Base-by-base conservation (phyloP, 1,284 basidiomycete species). In the Irpex lacteus region DNA sequence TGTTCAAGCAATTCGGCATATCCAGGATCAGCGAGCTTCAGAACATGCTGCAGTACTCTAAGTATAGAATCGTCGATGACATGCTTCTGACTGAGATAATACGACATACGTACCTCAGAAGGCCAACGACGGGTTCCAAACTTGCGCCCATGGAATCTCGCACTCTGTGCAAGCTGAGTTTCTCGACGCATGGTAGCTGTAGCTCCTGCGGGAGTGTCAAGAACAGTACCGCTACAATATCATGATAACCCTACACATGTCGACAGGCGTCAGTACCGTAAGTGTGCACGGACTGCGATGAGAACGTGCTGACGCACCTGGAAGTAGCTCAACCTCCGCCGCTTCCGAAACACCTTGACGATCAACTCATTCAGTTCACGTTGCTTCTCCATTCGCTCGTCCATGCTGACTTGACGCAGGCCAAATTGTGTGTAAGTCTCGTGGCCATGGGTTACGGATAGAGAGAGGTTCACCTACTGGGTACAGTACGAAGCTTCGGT, bases 91-190 rank as follows among this genome's bases (percentile, higher is more conserved):
- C 6, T 36, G 13, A 9, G 6, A 38, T 40, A 44, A 13, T 36
- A 36, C 4, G n/a, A 4, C 69, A 80, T 59, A 13, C 7, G 9
- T 68, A 91, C 92, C 90, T 84, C 59, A 98, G 77, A 60, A 95
- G 80, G 4, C 94, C 95, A 59, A 97, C 85, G 56, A 97, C 82
- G 3, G 95, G 95, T 61, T 94, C 92, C 7, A 98, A 82, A 5
- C 88, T 90, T 15, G 80, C 75, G 1, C 94, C 91, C 96, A 98
- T 97, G 0, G 92, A 90, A 75, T 98, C 96, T 61, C 96, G 82
- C 3, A 97, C 80, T 32, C 95, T 80, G 68, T 95, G 89, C 53
- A 98, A 77, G 63, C 91, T 94, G 67, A 98, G 70, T 71, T 92
- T 85, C 78, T 91, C 87, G 60, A 82, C 81, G 67, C 85, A 86